Conservation (phyloP, 441 rosid genomes). For the Theobroma grandiflorum region DNA sequence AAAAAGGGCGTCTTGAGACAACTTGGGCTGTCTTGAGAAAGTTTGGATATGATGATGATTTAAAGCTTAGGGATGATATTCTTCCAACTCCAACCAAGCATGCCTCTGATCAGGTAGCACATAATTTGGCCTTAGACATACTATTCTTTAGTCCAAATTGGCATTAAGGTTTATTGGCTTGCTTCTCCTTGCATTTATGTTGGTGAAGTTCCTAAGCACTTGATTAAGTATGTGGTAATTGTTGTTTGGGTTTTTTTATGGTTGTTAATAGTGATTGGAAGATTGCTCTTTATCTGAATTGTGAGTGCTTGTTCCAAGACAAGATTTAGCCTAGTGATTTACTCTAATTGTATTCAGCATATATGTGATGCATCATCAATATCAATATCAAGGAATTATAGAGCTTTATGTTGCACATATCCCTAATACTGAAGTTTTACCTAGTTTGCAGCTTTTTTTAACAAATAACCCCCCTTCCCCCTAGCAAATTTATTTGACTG, state of each 20-base stretch:
- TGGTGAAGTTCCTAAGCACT: background rate
- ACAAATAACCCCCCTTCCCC: background rate
- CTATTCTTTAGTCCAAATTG: background rate
- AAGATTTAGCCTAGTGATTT: slow-evolving; percentile 9
- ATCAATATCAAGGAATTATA: slow-evolving; percentile 6
- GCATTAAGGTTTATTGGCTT: background rate
- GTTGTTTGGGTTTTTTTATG: slow-evolving; percentile 4
- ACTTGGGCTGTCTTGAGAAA: slow-evolving; percentile 79
- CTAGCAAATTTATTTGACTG: background rate
- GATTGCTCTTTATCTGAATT: background rate
- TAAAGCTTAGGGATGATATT: slow-evolving; percentile 61
- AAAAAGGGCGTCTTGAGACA: slow-evolving; percentile 80
- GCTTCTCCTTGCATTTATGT: background rate
- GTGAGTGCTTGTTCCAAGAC: background rate
- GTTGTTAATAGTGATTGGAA: background rate
- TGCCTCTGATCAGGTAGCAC: slow-evolving; percentile 70
- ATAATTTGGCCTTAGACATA: background rate
- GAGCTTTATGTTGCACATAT: slow-evolving; percentile 19
- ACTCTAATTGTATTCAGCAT: background rate
- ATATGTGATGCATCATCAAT: background rate
- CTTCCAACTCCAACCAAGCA: slow-evolving; percentile 58
- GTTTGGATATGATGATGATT: slow-evolving; percentile 71
- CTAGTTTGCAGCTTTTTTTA: slow-evolving; percentile 8
- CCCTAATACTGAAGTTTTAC: background rate
- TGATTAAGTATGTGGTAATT: background rate